phyloP scores from a whole-genome alignment of 306 rosid genomes.

The Heteromeles arbutifolia region DNA sequence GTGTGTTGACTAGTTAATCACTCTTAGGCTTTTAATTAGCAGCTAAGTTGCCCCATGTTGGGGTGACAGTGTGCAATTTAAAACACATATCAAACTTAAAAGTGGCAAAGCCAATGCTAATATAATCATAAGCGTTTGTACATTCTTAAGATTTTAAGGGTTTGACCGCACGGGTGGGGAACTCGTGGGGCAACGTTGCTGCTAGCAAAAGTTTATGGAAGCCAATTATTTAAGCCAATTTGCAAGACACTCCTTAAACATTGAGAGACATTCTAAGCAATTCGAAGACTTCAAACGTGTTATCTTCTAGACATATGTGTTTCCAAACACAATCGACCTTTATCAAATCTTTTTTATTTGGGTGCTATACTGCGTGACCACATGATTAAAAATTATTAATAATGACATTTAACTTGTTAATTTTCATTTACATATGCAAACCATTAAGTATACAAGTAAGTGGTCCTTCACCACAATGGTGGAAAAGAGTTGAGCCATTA shows the following conservation, averaged over 20 bases:
- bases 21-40: slow-evolving; percentile 21
- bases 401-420: background rate
- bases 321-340: background rate
- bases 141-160: slow-evolving; percentile 23
- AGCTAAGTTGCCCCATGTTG: slow-evolving; percentile 59
- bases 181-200: slow-evolving; percentile 32
- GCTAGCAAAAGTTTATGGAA: slow-evolving; percentile 26
- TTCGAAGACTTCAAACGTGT: slow-evolving; percentile 7
- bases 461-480: too few relatives aligned
- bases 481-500: too few relatives aligned
- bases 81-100: slow-evolving; percentile 38
- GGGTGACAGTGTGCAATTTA: slow-evolving; percentile 54
- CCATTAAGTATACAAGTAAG: too few relatives aligned
- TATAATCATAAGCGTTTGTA: background rate
- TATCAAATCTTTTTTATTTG: slow-evolving; percentile 5
- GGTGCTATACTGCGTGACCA: too few relatives aligned
- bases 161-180: slow-evolving; percentile 71
- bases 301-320: background rate
- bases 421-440: background rate
- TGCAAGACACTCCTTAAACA: slow-evolving; percentile 23
- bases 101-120: slow-evolving; percentile 28
- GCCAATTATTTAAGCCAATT: background rate
- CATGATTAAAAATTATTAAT: too few relatives aligned
- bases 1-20: slow-evolving; percentile 16
- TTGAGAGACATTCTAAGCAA: slow-evolving; percentile 20